phyloP scores from a whole-genome alignment of 192 early-diverging fungal species.

The Coemansia sp. region DNA sequence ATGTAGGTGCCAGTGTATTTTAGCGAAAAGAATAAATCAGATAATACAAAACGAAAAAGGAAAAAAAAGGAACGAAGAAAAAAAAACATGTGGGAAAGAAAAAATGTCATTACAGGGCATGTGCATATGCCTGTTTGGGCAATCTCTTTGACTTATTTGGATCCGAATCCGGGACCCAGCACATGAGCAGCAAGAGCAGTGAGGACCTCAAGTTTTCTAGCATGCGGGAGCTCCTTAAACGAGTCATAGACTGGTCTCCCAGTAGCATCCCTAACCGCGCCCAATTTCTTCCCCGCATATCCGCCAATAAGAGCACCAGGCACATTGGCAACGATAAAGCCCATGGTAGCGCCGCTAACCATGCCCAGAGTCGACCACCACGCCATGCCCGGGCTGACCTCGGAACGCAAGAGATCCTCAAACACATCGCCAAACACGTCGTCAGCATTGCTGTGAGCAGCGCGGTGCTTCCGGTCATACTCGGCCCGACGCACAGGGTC shows the following conservation, averaged over 20 bases:
- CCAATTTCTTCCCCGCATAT: constrained; percentile 61
- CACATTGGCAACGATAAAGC: constrained; percentile 65
- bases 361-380: constrained; percentile 61
- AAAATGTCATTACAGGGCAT: neutral
- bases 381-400: constrained; percentile 58
- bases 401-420: constrained; percentile 75
- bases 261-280: constrained; percentile 63
- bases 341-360: constrained; percentile 68
- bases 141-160: constrained; percentile 7
- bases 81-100: neutral
- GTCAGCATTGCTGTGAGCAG: constrained; percentile 57
- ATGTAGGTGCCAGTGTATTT: neutral
- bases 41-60: neutral
- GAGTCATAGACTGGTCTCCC: constrained; percentile 61
- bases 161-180: constrained; percentile 22
- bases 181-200: constrained; percentile 45
- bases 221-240: constrained; percentile 57
- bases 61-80: neutral
- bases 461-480: constrained; percentile 53
- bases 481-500: constrained; percentile 42
- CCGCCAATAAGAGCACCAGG: constrained; percentile 63
- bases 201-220: constrained; percentile 60
- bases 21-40: neutral
- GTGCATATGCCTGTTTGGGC: neutral
- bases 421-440: constrained; percentile 75